Percentiles rank a stretch among this genome's conserved stretches.
Conservation (phyloP, 2,329 filamentous ascomycete genomes). For the Scedosporium apiospermum region DNA sequence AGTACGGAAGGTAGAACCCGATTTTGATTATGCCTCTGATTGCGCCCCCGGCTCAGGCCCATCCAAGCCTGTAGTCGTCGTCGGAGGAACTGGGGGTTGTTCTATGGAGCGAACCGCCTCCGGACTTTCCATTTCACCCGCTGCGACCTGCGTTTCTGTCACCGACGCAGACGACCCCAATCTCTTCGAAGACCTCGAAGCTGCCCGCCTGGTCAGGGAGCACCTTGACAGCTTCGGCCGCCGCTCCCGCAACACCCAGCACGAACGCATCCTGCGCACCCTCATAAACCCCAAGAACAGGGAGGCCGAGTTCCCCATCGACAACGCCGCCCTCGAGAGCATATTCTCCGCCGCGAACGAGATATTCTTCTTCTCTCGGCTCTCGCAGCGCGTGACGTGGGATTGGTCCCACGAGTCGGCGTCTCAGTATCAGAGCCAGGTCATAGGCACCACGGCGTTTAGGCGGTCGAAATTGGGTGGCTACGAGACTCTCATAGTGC, state of each 20-base stretch:
- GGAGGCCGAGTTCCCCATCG: conserved; percentile 40
- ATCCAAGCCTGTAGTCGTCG: neutral
- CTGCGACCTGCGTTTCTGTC: conserved; percentile 14
- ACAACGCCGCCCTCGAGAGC: conserved; percentile 45
- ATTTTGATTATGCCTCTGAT: neutral
- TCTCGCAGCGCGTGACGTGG: conserved; percentile 50
- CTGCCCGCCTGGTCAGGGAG: conserved; percentile 37
- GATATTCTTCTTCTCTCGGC: conserved; percentile 49
- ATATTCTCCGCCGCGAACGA: conserved; percentile 54
- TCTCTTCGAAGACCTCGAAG: conserved; percentile 34
- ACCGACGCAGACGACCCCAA: conserved; percentile 18
- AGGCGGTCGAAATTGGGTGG: conserved; percentile 37
- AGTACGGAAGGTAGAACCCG: neutral
- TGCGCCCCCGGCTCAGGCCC: neutral
- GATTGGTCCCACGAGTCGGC: conserved; percentile 47
- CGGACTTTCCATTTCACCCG: conserved; percentile 36
- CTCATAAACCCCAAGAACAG: conserved; percentile 43
- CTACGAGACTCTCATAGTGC: conserved; percentile 53
- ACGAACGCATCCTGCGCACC: conserved; percentile 47
- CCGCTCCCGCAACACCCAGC: conserved; percentile 37
- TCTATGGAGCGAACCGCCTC: conserved; percentile 40
- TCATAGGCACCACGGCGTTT: conserved; percentile 55
- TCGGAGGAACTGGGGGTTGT: conserved; percentile 3
- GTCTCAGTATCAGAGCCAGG: conserved; percentile 39
- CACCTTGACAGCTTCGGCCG: conserved; percentile 36